A percentile compares a stretch with the other conserved stretches of the same genome.
Conservation (phyloP, 2,329 filamentous ascomycete species). For the Verticillium tricorpus region DNA sequence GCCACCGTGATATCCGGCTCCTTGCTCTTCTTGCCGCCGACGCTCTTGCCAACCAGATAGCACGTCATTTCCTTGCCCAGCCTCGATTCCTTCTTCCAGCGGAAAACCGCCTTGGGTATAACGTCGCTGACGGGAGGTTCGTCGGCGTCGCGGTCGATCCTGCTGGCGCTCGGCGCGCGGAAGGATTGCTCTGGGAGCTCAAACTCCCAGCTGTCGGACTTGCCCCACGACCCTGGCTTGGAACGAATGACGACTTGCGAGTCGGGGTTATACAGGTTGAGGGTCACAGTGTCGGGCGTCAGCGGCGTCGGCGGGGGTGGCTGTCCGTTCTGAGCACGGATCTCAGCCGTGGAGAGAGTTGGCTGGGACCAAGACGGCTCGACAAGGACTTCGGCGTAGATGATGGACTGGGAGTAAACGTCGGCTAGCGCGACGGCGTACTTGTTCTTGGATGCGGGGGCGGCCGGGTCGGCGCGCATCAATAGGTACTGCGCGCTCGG, state of each 20-base stretch:
- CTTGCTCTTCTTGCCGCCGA: constrained; percentile 71
- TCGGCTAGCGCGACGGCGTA: constrained; percentile 87
- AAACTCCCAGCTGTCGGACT: constrained; percentile 82
- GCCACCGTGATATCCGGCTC: constrained; percentile 96
- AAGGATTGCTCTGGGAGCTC: constrained; percentile 86
- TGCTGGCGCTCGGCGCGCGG: constrained; percentile 70
- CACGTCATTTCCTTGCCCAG: constrained; percentile 85
- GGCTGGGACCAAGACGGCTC: constrained; percentile 83
- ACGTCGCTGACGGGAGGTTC: constrained; percentile 33
- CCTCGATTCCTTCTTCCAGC: constrained; percentile 85
- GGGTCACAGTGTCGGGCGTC: constrained; percentile 71
- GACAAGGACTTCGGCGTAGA: constrained; percentile 83
- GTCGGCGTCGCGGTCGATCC: constrained; percentile 67
- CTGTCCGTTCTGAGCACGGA: constrained; percentile 63
- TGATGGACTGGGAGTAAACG: constrained; percentile 70
- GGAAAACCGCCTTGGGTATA: constrained; percentile 75
- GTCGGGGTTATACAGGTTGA: constrained; percentile 93
- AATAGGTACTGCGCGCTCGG: constrained; percentile 77
- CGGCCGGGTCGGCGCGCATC: constrained; percentile 67
- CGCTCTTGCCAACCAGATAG: constrained; percentile 74
- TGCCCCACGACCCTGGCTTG: constrained; percentile 74
- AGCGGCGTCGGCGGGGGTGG: constrained; percentile 60
- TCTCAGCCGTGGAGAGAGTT: constrained; percentile 73
- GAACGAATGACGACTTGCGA: constrained; percentile 69
- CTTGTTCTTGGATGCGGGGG: constrained; percentile 68